Base-by-base conservation (phyloP, 108 stramenopile genomes). In the Skeletonema grethae region DNA sequence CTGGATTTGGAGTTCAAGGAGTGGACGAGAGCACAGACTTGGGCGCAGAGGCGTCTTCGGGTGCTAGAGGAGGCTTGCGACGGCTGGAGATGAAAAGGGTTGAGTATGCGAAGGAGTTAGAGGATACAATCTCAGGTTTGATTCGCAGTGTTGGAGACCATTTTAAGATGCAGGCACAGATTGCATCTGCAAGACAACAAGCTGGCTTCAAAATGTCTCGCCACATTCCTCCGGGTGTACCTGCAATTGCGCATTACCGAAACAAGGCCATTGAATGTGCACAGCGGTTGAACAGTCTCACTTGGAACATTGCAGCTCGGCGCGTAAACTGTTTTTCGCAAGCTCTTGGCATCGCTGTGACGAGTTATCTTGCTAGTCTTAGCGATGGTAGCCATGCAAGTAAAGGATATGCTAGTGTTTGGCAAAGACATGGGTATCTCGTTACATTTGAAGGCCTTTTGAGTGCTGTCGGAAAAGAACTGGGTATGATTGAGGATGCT, bases 401-500 rank as follows among this genome's bases (percentile, higher is more conserved):
- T 63, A 80, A 55, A 25, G 71, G 76, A 63, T 80, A 31, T 43
- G 73, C 74, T 3, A 57, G 59, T 20, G 41, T 87, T 7, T 96
- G 95, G 95, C 72, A 59, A 29, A 64, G 75, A 38, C 91, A 96
- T 74, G 95, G 95, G 32, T 96, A 86, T 73, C 73, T 96, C 46
- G 79, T 92, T 50, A 86, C 88, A 48, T 96, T 91, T 67, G 95
- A 96, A 74, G 95, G 95, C 10, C 77, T 96, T 8, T 67, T 96
- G 36, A 84, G 83, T 73, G 88, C 95, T 39, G 93, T 90, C 9
- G 95, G 95, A 13, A 94, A 96, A 66, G 95, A 96, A 66, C 64
- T 91, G 30, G 91, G 91, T 15, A 96, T 91, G 94, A 92, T 92
- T 66, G 90, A 94, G 74, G 95, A 96, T 84, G 95, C 95, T 4